phyloP scores from a whole-genome alignment of 1,284 basidiomycete species.

The Papiliotrema terrestris region DNA sequence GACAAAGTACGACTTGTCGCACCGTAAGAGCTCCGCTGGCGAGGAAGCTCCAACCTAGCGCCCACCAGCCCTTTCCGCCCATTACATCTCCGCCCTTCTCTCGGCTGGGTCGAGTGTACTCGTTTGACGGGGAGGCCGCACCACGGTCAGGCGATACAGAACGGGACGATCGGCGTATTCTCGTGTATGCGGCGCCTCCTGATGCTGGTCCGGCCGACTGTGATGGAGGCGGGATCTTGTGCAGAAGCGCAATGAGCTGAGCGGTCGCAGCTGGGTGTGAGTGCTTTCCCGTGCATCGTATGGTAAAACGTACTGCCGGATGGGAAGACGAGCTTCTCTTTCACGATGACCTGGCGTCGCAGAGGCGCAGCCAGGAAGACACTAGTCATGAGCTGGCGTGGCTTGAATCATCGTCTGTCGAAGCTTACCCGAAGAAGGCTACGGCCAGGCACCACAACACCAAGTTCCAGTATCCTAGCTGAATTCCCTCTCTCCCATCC shows the following conservation, averaged over 20 bases:
- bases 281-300: not conserved
- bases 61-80: constrained; percentile 64
- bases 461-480: constrained; percentile 66
- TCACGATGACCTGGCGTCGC: constrained; percentile 89
- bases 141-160: constrained; percentile 17
- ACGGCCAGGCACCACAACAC: constrained; percentile 67
- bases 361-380: constrained; percentile 93
- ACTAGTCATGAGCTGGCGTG: constrained; percentile 45
- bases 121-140: not conserved
- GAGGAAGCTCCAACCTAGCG: constrained; percentile 69
- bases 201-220: constrained; percentile 11
- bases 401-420: not conserved
- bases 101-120: not conserved
- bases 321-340: constrained; percentile 89
- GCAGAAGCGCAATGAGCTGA: constrained; percentile 89
- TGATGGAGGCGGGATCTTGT: constrained; percentile 49
- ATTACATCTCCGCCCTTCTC: constrained; percentile 47
- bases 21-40: constrained; percentile 70
- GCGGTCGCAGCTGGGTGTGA: constrained; percentile 69
- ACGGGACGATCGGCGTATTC: constrained; percentile 26
- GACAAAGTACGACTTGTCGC: constrained; percentile 1
- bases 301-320: constrained; percentile 62
- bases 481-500: constrained; percentile 73
- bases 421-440: constrained; percentile 79
- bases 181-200: constrained; percentile 21